Evolutionary conservation across 805 yeast species (phyloP).

Genomic region (Candida vaughaniae): DNA sequence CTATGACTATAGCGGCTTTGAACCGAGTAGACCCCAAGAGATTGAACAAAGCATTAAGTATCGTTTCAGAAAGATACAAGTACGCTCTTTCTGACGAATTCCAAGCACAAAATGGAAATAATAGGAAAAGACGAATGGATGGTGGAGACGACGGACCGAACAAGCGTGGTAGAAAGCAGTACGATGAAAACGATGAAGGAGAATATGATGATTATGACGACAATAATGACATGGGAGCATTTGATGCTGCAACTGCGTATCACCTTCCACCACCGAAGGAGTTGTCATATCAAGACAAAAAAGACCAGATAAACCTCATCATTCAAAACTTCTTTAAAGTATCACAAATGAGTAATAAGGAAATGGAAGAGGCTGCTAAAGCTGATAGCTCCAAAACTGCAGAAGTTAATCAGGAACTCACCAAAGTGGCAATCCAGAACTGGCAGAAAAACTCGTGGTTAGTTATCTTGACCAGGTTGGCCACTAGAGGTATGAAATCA

Average conservation of each 20-base stretch:
- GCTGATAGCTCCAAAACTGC: constrained; percentile 14
- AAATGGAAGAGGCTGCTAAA: constrained; percentile 17
- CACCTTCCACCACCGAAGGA: constrained; percentile 58
- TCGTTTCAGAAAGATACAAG: constrained; percentile 64
- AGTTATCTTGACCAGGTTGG: constrained; percentile 67
- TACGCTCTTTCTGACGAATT: constrained; percentile 25
- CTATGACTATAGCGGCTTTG: constrained; percentile 68
- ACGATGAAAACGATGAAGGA: constrained; percentile 26
- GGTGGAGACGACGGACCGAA: constrained; percentile 3
- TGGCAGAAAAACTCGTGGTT: constrained; percentile 76
- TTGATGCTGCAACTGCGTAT: constrained; percentile 43
- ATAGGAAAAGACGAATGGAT: constrained; percentile 4
- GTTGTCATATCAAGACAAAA: constrained; percentile 53
- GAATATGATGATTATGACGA: constrained; percentile 17
- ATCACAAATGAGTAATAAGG: constrained; percentile 32
- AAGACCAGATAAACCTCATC: constrained; percentile 54
- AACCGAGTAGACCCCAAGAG: constrained; percentile 49
- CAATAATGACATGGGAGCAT: constrained; percentile 20
- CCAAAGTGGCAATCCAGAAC: constrained; percentile 49
- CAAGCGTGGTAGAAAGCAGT: constrained; percentile 18
- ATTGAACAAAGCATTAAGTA: constrained; percentile 65
- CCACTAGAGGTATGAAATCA: constrained; percentile 70
- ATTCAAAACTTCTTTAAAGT: constrained; percentile 57
- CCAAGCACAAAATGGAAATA: constrained; percentile 2
- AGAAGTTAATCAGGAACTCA: constrained; percentile 48